phyloP scores from a whole-genome alignment of 2,329 filamentous ascomycete genomes.

The Pezicula radicicola region DNA sequence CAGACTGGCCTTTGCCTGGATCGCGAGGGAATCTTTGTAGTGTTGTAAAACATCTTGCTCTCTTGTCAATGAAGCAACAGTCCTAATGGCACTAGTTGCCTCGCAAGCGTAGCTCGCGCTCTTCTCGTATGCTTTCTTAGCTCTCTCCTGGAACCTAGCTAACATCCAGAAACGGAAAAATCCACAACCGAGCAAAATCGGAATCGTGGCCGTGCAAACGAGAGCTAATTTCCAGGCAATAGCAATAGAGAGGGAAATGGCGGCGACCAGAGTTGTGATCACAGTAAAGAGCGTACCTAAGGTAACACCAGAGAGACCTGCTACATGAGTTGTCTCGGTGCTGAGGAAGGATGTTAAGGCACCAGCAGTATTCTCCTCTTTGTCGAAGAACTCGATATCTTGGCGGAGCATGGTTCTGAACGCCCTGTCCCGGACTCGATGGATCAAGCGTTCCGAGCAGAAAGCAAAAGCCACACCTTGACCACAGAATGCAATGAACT shows the following conservation, averaged over 20 bases:
- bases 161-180: conserved; percentile 86
- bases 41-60: conserved; percentile 75
- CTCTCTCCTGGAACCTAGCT: conserved; percentile 72
- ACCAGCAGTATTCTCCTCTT: conserved; percentile 83
- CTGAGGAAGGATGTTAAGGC: conserved; percentile 85
- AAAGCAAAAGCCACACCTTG: conserved; percentile 77
- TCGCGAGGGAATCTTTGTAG: conserved; percentile 66
- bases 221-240: conserved; percentile 87
- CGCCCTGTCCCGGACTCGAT: conserved; percentile 75
- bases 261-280: conserved; percentile 72
- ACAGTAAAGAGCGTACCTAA: conserved; percentile 84
- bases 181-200: conserved; percentile 74
- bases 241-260: conserved; percentile 66
- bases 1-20: conserved; percentile 66
- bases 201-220: conserved; percentile 76
- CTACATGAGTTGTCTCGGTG: conserved; percentile 84
- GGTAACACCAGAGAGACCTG: conserved; percentile 83
- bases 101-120: conserved; percentile 90
- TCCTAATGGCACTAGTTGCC: conserved; percentile 89
- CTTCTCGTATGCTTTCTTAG: conserved; percentile 74
- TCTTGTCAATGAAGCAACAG: conserved; percentile 85
- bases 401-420: conserved; percentile 89
- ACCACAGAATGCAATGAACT: conserved; percentile 63
- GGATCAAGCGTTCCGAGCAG: conserved; percentile 83
- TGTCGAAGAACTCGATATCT: conserved; percentile 89